Base-by-base conservation (phyloP, 257 asterid genomes). In the Lavandula angustifolia region DNA sequence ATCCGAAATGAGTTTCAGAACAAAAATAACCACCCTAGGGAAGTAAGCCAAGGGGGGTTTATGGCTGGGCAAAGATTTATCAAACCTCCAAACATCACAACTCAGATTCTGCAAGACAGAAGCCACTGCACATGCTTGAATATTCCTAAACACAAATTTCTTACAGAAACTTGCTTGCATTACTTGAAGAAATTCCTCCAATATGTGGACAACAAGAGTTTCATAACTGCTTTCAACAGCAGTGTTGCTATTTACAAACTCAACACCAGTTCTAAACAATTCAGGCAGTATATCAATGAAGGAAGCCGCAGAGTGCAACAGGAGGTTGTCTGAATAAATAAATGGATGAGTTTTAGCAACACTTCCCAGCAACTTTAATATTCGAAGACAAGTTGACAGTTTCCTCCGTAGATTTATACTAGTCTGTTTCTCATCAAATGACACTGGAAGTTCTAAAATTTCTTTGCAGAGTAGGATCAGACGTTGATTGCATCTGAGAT, bases 111-210 rank as follows among this genome's bases (percentile, higher is more conserved):
- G 87, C 81, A 90, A 70, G 67, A 94, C 68, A 62, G 87, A 86
- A 64, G 97, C 92, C 43, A 76, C 75, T 35, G 71, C 58, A 73
- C 92, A 87, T 58, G 86, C 85, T 79, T 79, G 94, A 67, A 94
- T 79, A 68, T 94, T 94, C 71, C 69, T 79, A 60, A 71, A 80
- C 64, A 87, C 86, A 37, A 67, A 66, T 46, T 82, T 86, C 70
- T 75, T 84, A 63, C 79, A 70, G 60, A 82, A 78, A 61, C 74
- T 72, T 66, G 81, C 75, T 68, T 81, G 89, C 72, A 79, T 85
- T 67, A 83, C 85, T 73, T 80, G 92, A 67, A 90, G 83, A 71
- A 90, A 87, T 71, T 90, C 99, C 69, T 89, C 97, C 66, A 85
- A 65, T 75, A 89, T 71, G 70, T 74, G 76, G 68, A 87, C 80